These are phyloP conservation scores for Saccharomyces hybrid DNA, from an alignment of 1,139 yeast genomes.

Conservation along the genomic window DNA sequence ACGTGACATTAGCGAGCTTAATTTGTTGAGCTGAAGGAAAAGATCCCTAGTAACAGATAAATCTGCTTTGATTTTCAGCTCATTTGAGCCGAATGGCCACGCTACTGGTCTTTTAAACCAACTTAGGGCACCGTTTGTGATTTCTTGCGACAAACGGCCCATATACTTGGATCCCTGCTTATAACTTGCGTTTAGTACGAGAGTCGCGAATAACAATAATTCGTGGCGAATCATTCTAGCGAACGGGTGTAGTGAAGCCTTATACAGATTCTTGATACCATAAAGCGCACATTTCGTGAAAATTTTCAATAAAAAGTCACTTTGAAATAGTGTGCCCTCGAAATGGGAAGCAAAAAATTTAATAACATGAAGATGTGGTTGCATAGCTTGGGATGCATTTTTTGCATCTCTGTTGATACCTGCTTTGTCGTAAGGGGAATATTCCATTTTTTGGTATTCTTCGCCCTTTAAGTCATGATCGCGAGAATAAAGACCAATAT, in stretches of 20 bases:
- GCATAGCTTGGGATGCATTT: constrained; percentile 45
- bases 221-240: constrained; percentile 73
- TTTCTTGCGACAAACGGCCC: constrained; percentile 40
- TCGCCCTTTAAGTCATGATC: constrained; percentile 52
- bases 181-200: constrained; percentile 51
- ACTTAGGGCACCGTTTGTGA: constrained; percentile 60
- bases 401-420: constrained; percentile 48
- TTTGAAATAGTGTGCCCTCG: constrained; percentile 70
- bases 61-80: constrained; percentile 65
- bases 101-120: constrained; percentile 66
- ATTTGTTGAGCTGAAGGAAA: constrained; percentile 31
- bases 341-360: constrained; percentile 71
- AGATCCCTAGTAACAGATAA: constrained; percentile 50
- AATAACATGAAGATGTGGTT: constrained; percentile 67
- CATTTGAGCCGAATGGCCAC: constrained; percentile 83
- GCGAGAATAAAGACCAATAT: constrained; percentile 61
- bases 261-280: constrained; percentile 48
- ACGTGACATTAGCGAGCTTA: constrained; percentile 11
- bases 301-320: constrained; percentile 60
- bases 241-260: constrained; percentile 76
- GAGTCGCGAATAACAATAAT: constrained; percentile 59
- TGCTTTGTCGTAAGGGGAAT: constrained; percentile 72
- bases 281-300: constrained; percentile 56
- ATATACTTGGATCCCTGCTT: constrained; percentile 41
- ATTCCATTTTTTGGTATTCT: constrained; percentile 74